Conservation (phyloP, 2,329 filamentous ascomycete genomes). For the Trichoderma sp. region DNA sequence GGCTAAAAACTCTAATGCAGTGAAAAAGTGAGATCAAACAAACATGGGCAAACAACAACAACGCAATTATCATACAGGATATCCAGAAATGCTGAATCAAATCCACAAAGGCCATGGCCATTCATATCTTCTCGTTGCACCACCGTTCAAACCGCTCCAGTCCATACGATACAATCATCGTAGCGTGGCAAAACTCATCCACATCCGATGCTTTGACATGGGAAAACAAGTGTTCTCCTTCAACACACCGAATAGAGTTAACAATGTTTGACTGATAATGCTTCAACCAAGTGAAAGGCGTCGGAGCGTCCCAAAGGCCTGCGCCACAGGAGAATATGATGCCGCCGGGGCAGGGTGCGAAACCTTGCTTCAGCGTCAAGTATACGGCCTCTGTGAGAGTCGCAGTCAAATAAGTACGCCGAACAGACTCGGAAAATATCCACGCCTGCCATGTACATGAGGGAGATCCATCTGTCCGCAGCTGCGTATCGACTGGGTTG, state of each 20-base stretch:
- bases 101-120: not conserved
- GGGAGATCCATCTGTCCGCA: constrained; percentile 1
- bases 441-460: constrained; percentile 9
- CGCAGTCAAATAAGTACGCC: not conserved
- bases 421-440: constrained; percentile 14
- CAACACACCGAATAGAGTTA: not conserved
- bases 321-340: not conserved
- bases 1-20: not conserved
- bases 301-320: not conserved
- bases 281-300: not conserved
- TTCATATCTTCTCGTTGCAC: not conserved
- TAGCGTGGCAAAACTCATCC: constrained; percentile 11
- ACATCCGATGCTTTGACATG: not conserved
- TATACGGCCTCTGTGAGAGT: constrained; percentile 14
- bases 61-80: not conserved
- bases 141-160: constrained; percentile 9
- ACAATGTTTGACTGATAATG: not conserved
- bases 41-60: no score
- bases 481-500: not conserved
- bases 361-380: constrained; percentile 7
- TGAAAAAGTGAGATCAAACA: not conserved
- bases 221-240: constrained; percentile 1
- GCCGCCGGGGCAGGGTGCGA: constrained; percentile 1
- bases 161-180: constrained; percentile 1
- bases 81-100: not conserved